Conservation (phyloP, 768 basidiomycete species). For the Solioccasus polychromus region DNA sequence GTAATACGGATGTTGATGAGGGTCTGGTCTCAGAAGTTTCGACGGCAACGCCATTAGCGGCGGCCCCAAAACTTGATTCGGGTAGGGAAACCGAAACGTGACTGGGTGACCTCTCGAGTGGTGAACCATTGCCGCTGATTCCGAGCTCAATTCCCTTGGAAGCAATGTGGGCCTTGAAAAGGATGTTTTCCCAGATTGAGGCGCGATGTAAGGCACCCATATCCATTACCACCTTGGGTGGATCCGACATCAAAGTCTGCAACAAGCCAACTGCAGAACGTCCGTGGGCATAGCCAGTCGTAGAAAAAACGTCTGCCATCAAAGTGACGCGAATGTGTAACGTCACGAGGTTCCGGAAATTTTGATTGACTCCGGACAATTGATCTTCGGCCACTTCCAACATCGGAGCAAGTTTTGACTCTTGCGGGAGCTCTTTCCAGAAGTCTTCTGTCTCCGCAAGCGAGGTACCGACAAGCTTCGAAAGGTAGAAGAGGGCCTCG, state of each 20-base stretch:
- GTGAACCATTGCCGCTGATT: constrained; percentile 41
- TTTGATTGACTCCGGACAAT: constrained; percentile 48
- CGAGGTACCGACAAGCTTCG: constrained; percentile 66
- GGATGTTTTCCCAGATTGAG: constrained; percentile 84
- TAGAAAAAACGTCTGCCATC: constrained; percentile 84
- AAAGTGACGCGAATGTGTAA: constrained; percentile 78
- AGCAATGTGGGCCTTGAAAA: constrained; percentile 59
- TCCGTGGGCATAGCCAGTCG: constrained; percentile 77
- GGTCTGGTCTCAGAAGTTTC: constrained; percentile 22
- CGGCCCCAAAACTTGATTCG: constrained; percentile 29
- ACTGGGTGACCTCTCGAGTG: constrained; percentile 48
- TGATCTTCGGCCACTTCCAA: constrained; percentile 54
- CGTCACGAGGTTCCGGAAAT: constrained; percentile 70
- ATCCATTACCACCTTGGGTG: constrained; percentile 60
- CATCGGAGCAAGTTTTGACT: constrained; percentile 63
- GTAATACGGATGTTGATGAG: constrained; percentile 22
- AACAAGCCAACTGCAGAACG: constrained; percentile 73
- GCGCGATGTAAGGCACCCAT: constrained; percentile 81
- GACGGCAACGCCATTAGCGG: constrained; percentile 28
- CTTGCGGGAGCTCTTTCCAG: constrained; percentile 53
- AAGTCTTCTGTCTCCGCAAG: constrained; percentile 67
- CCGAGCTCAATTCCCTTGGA: constrained; percentile 53
- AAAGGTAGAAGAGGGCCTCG: constrained; percentile 69
- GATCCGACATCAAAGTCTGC: constrained; percentile 66
- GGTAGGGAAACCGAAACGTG: constrained; percentile 42